Evolutionary conservation across 2,329 filamentous ascomycete species (phyloP).

Genomic region (Aspergillus ibericus): DNA sequence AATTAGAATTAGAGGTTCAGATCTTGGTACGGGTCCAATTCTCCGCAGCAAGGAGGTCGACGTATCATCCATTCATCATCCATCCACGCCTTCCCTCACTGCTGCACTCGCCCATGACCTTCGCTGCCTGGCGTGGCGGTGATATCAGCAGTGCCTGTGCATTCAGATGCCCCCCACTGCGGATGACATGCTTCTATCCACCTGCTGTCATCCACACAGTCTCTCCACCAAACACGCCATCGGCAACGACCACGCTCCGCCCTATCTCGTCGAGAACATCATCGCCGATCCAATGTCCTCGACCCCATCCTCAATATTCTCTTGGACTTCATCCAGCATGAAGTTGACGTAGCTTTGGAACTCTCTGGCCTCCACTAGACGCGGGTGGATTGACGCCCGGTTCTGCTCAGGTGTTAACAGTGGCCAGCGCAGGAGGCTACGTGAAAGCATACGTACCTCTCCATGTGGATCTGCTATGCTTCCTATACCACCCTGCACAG

Average conservation of each 20-base stretch:
- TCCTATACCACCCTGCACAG: not conserved
- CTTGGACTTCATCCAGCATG: not conserved
- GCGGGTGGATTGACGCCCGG: not conserved
- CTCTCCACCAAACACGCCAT: not conserved
- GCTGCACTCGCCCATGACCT: not conserved
- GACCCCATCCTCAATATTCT: not conserved
- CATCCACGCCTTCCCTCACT: not conserved
- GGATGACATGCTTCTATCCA: not conserved
- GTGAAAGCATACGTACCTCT: not conserved
- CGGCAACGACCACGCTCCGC: not conserved
- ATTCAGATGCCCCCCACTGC: not conserved
- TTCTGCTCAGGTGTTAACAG: not conserved
- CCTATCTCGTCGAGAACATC: not conserved
- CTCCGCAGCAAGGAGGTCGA: not conserved
- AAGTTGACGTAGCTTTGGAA: constrained; percentile 3
- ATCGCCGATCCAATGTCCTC: not conserved
- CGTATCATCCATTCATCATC: not conserved
- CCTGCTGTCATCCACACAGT: not conserved
- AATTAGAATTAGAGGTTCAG: not conserved
- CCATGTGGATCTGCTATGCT: not conserved
- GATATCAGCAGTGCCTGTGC: not conserved
- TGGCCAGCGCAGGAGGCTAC: not conserved
- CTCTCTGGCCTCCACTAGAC: not conserved
- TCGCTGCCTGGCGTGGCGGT: not conserved
- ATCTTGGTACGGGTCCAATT: not conserved